Evolutionary conservation across 345 rosid species (phyloP).

Genomic region (Hypericum perforatum): DNA sequence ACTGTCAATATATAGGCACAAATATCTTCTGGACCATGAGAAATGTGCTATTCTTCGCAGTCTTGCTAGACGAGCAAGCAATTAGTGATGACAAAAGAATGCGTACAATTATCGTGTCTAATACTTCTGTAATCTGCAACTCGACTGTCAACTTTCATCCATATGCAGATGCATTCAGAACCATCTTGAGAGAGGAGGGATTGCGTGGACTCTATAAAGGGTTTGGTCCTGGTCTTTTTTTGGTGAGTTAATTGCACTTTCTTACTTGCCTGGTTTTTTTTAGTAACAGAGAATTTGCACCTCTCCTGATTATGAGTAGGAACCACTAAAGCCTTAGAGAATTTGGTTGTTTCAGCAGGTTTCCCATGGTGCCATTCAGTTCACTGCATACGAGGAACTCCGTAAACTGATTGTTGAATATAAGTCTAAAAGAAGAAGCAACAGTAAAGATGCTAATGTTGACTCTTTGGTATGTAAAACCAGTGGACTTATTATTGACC

Average conservation of each 20-base stretch:
- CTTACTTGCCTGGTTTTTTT: background rate
- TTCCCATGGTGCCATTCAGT: slow-evolving; percentile 92
- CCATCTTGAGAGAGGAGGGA: slow-evolving; percentile 90
- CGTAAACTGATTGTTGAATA: slow-evolving; percentile 49
- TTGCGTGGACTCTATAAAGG: slow-evolving; percentile 81
- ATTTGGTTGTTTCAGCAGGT: slow-evolving; percentile 58
- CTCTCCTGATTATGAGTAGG: too few species aligned
- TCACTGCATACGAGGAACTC: slow-evolving; percentile 83
- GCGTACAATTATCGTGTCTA: too few species aligned
- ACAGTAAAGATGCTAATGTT: slow-evolving; percentile 20
- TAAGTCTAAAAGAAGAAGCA: slow-evolving; percentile 30
- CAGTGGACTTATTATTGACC: slow-evolving; percentile 1
- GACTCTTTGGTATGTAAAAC: slow-evolving; percentile 42
- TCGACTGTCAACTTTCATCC: slow-evolving; percentile 4
- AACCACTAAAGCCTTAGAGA: too few species aligned
- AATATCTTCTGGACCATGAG: too few species aligned
- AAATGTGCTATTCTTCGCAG: too few species aligned
- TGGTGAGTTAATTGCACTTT: slow-evolving; percentile 36
- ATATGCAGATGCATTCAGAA: slow-evolving; percentile 67
- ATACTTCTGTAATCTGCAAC: background rate
- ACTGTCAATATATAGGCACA: too few species aligned
- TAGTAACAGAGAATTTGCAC: background rate
- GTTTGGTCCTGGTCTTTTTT: slow-evolving; percentile 64
- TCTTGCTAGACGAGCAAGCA: too few species aligned
- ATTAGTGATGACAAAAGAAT: too few species aligned